phyloP scores from a whole-genome alignment of 148 eudicot genomes.

The Rhododendron vialii region DNA sequence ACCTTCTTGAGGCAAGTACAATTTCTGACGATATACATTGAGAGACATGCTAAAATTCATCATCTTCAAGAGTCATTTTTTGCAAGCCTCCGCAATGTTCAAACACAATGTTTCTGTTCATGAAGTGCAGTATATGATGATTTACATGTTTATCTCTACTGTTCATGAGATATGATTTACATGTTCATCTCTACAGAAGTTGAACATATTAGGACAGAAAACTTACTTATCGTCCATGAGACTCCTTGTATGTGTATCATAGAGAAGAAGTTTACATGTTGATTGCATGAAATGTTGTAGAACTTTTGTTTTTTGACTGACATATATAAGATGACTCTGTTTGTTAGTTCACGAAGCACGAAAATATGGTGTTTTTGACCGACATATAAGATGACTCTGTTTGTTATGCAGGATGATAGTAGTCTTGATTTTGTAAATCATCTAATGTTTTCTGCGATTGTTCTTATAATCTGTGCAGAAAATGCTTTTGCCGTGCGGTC shows the following conservation, averaged over 20 bases:
- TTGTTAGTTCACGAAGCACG: background rate
- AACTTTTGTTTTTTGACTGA: no score
- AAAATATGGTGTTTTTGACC: no score
- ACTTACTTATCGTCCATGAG: background rate
- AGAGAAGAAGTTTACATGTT: background rate
- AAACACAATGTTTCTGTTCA: background rate
- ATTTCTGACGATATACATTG: background rate
- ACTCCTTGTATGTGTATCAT: background rate
- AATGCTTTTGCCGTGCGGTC: conserved; percentile 82
- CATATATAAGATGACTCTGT: background rate
- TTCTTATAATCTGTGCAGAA: conserved; percentile 43
- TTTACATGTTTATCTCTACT: background rate
- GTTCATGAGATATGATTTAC: background rate
- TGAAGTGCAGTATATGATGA: background rate
- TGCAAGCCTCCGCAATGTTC: background rate
- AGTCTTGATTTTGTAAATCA: background rate
- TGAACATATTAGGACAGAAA: background rate
- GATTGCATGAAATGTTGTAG: background rate
- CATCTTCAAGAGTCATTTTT: background rate
- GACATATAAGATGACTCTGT: background rate
- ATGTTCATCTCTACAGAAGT: background rate
- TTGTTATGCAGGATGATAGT: background rate
- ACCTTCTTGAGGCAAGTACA: background rate
- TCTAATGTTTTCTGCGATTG: background rate
- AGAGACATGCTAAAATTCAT: background rate